A percentile compares a stretch with the other conserved stretches of the same genome.
phyloP scores from a whole-genome alignment of 805 yeast species.

The Metschnikowia lachancei region DNA sequence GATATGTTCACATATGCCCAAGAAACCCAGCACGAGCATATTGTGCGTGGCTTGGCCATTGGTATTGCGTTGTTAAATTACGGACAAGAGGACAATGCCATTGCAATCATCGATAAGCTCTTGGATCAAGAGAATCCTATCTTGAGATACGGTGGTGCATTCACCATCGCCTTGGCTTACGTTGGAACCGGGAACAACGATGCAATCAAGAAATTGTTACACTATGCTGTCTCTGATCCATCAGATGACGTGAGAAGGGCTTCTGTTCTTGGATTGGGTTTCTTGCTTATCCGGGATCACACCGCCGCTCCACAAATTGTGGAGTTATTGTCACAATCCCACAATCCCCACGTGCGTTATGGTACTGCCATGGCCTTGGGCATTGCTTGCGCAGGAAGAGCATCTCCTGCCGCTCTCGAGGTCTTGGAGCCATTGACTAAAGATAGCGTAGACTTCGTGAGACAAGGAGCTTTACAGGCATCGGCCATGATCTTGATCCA shows the following conservation, averaged over 20 bases:
- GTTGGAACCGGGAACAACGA: constrained; percentile 92
- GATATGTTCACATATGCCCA: constrained; percentile 90
- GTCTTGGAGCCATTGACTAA: constrained; percentile 88
- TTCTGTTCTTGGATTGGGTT: constrained; percentile 88
- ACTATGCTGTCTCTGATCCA: constrained; percentile 94
- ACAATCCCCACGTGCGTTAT: constrained; percentile 96
- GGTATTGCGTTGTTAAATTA: constrained; percentile 85
- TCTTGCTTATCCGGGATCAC: constrained; percentile 84
- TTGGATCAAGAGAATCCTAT: constrained; percentile 74
- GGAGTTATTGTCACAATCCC: constrained; percentile 86
- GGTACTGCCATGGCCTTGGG: constrained; percentile 98
- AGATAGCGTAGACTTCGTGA: constrained; percentile 94
- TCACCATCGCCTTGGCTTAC: constrained; percentile 90
- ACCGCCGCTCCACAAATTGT: constrained; percentile 94
- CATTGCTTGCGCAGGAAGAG: constrained; percentile 95
- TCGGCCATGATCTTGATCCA: constrained; percentile 85
- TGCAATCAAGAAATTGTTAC: constrained; percentile 83
- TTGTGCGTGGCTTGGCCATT: constrained; percentile 87
- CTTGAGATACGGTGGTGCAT: constrained; percentile 94
- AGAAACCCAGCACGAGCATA: constrained; percentile 94
- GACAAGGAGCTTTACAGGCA: constrained; percentile 96
- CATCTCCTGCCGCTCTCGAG: constrained; percentile 81
- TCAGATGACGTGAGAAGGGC: constrained; percentile 96
- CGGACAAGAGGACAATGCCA: constrained; percentile 82
- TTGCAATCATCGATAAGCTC: constrained; percentile 60